Evolutionary conservation across 106 monocot species (phyloP).

Genomic region (Dioscorea zingiberensis): DNA sequence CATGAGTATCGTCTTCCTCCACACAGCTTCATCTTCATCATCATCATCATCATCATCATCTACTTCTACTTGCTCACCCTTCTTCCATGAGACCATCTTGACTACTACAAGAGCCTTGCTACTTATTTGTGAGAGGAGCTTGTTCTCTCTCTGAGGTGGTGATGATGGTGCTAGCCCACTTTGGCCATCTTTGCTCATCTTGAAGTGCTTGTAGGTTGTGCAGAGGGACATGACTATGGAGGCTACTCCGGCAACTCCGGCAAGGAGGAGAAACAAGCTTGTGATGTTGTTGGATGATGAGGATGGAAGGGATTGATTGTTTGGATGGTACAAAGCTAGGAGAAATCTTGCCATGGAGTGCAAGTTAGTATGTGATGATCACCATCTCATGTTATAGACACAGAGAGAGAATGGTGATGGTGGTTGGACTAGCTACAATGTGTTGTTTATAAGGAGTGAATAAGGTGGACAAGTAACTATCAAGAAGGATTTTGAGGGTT

Average conservation of each 20-base stretch:
- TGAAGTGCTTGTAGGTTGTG: conserved; percentile 19
- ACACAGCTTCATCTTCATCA: conserved; percentile 11
- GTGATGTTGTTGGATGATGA: background rate
- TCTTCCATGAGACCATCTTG: conserved; percentile 13
- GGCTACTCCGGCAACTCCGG: background rate
- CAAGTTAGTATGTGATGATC: background rate
- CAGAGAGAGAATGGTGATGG: background rate
- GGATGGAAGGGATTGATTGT: background rate
- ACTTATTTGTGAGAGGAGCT: background rate
- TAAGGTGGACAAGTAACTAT: background rate
- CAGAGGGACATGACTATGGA: conserved; percentile 16
- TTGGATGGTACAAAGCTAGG: background rate
- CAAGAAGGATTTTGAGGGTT: too few species aligned
- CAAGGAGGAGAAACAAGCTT: conserved; percentile 1
- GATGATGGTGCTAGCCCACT: background rate
- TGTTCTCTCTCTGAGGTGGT: background rate
- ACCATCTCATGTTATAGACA: background rate
- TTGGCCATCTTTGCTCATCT: background rate
- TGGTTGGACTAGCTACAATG: too few species aligned
- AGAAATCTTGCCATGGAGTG: conserved; percentile 5
- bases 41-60: background rate
- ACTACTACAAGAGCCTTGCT: conserved; percentile 7
- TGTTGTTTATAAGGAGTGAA: background rate
- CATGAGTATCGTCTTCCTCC: conserved; percentile 27
- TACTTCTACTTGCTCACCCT: background rate